Evolutionary conservation across 805 yeast genomes (phyloP).

Genomic region (Dipodascus albidus): DNA sequence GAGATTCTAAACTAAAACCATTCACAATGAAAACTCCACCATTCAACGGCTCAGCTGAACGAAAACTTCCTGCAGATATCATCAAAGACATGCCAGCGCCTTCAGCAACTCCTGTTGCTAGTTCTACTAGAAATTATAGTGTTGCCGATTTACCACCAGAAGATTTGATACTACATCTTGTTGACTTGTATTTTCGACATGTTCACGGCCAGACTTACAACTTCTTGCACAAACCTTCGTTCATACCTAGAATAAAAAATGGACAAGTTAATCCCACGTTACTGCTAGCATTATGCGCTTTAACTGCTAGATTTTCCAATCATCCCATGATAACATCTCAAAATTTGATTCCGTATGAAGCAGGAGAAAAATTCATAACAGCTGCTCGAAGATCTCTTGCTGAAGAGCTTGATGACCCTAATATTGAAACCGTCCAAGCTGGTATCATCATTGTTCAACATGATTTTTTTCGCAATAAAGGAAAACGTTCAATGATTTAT

Average conservation of each 20-base stretch:
- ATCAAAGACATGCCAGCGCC: slow-evolving; percentile 2
- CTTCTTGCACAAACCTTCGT: slow-evolving; percentile 24
- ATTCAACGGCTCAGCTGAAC: not conserved
- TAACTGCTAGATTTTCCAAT: slow-evolving; percentile 25
- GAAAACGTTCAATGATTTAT: slow-evolving; percentile 27
- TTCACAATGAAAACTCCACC: slow-evolving; percentile 2
- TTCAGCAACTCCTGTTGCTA: not conserved
- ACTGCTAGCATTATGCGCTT: slow-evolving; percentile 24
- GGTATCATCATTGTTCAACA: slow-evolving; percentile 23
- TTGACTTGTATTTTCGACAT: slow-evolving; percentile 24
- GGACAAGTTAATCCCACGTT: slow-evolving; percentile 21
- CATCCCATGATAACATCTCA: slow-evolving; percentile 21
- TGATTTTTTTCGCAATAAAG: slow-evolving; percentile 24
- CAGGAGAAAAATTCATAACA: slow-evolving; percentile 13
- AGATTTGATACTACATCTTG: slow-evolving; percentile 21
- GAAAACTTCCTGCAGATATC: not conserved
- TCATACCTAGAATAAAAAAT: slow-evolving; percentile 19
- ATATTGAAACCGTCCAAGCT: slow-evolving; percentile 26
- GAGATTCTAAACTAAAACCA: not conserved
- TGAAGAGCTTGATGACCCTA: slow-evolving; percentile 19
- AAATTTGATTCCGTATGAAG: slow-evolving; percentile 3
- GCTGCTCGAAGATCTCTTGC: slow-evolving; percentile 13
- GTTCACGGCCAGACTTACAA: slow-evolving; percentile 26
- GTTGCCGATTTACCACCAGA: slow-evolving; percentile 15
- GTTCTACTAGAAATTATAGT: slow-evolving; percentile 2